phyloP scores from a whole-genome alignment of 2,329 filamentous ascomycete species.

The Seiridium unicorne region DNA sequence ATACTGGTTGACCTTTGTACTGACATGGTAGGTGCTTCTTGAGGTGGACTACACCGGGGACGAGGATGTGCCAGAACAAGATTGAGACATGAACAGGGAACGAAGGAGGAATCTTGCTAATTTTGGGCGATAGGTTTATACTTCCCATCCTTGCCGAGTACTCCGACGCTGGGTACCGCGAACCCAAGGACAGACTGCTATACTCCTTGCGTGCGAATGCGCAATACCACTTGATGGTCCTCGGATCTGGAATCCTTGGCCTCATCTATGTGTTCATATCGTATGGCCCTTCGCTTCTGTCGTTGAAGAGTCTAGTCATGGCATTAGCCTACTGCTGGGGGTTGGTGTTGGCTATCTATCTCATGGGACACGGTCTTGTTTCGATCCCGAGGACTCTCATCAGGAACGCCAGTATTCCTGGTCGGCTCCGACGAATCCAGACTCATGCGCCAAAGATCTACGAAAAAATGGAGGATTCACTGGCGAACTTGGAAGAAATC shows the following conservation, averaged over 20 bases:
- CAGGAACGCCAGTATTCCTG: conserved; percentile 74
- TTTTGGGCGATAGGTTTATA: conserved; percentile 62
- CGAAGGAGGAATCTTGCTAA: not conserved
- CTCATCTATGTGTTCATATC: conserved; percentile 81
- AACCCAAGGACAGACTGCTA: conserved; percentile 74
- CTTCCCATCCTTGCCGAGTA: conserved; percentile 93
- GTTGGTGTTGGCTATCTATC: conserved; percentile 84
- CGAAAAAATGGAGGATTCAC: conserved; percentile 84
- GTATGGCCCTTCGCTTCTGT: conserved; percentile 69
- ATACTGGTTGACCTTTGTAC: conserved; percentile 93
- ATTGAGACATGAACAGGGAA: not conserved
- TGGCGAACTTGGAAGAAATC: conserved; percentile 74
- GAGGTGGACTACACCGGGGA: too few species aligned
- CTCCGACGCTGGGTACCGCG: conserved; percentile 88
- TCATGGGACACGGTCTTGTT: conserved; percentile 97
- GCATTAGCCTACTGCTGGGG: conserved; percentile 94
- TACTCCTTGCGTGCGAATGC: conserved; percentile 88
- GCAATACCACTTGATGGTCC: conserved; percentile 80
- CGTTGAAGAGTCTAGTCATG: conserved; percentile 84
- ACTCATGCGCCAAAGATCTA: conserved; percentile 76
- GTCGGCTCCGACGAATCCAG: conserved; percentile 73
- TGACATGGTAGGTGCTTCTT: conserved; percentile 72
- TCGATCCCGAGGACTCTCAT: conserved; percentile 82
- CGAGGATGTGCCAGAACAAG: too few species aligned
- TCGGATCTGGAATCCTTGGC: conserved; percentile 68